phyloP scores from a whole-genome alignment of 225 moss, liverwort and hornwort species.

The Neckera pumila region DNA sequence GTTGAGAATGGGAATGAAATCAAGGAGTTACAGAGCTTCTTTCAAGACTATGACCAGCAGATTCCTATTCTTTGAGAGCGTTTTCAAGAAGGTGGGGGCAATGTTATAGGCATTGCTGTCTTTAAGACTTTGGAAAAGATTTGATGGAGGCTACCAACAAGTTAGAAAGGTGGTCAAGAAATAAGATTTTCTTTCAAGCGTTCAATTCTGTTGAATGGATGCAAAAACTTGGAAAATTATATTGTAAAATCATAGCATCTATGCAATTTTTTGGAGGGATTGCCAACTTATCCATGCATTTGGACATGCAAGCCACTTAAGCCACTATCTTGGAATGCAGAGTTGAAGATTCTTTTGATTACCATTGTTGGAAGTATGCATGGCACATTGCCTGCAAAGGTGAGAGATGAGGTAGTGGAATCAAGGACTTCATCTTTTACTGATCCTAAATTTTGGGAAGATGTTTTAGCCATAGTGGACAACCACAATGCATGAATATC shows the following conservation, averaged over 20 bases:
- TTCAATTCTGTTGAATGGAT: not conserved
- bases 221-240: not conserved
- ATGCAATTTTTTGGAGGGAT: not conserved
- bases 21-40: not conserved
- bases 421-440: not conserved
- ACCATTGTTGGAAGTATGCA: not conserved
- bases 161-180: not conserved
- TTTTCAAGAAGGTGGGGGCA: not conserved
- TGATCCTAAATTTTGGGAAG: not conserved
- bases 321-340: not conserved
- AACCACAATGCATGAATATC: not conserved
- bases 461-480: not conserved
- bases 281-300: not conserved
- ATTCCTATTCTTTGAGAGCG: not conserved
- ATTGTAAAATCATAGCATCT: not conserved
- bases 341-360: not conserved
- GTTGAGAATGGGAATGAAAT: not conserved
- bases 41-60: not conserved
- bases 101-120: not conserved
- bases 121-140: not conserved
- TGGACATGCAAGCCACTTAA: not conserved
- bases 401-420: not conserved
- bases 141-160: not conserved
- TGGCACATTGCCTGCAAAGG: not conserved
- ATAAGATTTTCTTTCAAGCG: not conserved